Base-by-base conservation (phyloP, 768 basidiomycete genomes). In the Hemileccinum impolitum region DNA sequence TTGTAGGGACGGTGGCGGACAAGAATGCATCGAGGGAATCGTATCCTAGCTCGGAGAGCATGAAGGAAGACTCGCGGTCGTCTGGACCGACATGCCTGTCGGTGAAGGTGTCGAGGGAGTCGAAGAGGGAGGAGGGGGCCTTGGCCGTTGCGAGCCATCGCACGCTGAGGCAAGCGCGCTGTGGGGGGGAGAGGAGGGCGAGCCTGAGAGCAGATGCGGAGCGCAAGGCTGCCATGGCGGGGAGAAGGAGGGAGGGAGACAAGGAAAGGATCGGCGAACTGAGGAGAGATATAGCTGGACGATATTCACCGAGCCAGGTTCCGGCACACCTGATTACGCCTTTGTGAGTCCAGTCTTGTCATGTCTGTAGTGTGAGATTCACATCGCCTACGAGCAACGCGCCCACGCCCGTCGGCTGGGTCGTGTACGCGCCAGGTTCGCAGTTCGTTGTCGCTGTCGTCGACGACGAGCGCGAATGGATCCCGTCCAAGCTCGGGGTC, bases 31-130 rank as follows among this genome's bases (percentile, higher is more conserved):
- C 92, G 79, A 98, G 85, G 34, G 87, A 83, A 52, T 83, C 72
- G 65, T 90, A 96, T 21, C 94, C 94, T 25, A 99, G 70, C 51
- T 77, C 74, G 4, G 77, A 71, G 52, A 99, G 87, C 95, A 97
- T 98, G 39, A 75, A 74, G 3, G 78, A 71, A 21, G 85, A 80
- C 70, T 95, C 93, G n/a, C 71, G 68, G 50, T 82, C 81, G 63
- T 94, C 86, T 13, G 95, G 95, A 13, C 95, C 96, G 58, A 98
- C 84, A 68, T 99, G 95, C 28, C 95, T 83, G 58, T 90, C 83
- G 39, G 84, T 67, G 72, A 98, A 97, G 30, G 85, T 87, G 72
- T 99, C 95, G 55, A 96, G 75, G 2, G 94, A 82, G 12, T 84
- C 78, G 66, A 95, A 92, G 55, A 94, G 75, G 26, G 84, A 80